These are phyloP conservation scores for Penicillium canariense DNA, from an alignment of 495 filamentous ascomycete genomes.

Conservation along the genomic window DNA sequence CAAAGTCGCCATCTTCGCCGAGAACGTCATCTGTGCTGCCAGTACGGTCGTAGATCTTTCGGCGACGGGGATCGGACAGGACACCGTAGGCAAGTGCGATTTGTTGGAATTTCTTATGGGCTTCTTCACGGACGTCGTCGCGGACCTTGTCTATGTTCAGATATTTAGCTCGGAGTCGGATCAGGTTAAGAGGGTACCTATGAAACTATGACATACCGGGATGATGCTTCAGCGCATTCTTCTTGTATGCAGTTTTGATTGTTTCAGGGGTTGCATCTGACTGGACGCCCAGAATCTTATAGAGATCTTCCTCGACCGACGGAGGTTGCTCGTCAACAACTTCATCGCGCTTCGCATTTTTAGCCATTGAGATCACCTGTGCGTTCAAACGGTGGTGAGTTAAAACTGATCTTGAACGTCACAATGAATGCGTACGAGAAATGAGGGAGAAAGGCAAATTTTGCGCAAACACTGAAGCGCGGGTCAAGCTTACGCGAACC, in stretches of 20 bases:
- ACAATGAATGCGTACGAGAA: background rate
- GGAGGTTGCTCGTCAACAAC: conserved; percentile 31
- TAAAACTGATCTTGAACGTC: background rate
- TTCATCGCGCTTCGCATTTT: conserved; percentile 16
- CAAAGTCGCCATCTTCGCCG: conserved; percentile 73
- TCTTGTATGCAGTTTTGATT: conserved; percentile 94
- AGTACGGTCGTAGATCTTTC: conserved; percentile 82
- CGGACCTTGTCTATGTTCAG: conserved; percentile 62
- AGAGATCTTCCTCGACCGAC: conserved; percentile 69
- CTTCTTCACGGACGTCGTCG: conserved; percentile 59
- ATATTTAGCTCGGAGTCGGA: background rate
- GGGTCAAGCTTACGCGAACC: conserved; percentile 20
- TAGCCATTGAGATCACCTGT: conserved; percentile 16
- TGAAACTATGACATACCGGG: conserved; percentile 60
- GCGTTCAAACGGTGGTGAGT: background rate
- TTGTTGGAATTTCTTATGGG: conserved; percentile 78
- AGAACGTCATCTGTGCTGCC: conserved; percentile 81
- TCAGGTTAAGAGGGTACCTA: background rate
- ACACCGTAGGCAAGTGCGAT: conserved; percentile 94
- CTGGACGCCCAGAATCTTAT: conserved; percentile 77
- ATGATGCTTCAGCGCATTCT: conserved; percentile 83
- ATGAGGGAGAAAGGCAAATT: background rate
- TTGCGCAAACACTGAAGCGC: background rate
- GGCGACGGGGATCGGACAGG: conserved; percentile 73
- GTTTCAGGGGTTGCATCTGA: conserved; percentile 69